phyloP scores from a whole-genome alignment of 176 grass and related monocot genomes.

The Carex parvula region DNA sequence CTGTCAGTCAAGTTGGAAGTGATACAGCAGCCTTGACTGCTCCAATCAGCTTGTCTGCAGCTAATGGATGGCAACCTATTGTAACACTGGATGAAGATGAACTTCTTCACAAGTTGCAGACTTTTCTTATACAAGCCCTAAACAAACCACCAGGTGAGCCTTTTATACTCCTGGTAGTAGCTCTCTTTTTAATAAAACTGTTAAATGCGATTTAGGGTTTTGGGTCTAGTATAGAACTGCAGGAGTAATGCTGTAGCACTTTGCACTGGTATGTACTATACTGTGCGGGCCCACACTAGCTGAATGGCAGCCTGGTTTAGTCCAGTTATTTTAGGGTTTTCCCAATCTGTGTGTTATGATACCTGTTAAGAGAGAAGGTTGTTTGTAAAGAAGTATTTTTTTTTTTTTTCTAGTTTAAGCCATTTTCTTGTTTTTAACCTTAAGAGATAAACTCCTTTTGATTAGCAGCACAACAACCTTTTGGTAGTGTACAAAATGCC shows the following conservation, averaged over 20 bases:
- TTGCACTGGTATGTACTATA: background rate
- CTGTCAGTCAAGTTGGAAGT: slow-evolving; percentile 82
- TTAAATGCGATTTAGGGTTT: background rate
- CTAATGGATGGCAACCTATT: slow-evolving; percentile 80
- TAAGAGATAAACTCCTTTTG: slow-evolving; percentile 18
- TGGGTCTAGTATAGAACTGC: background rate
- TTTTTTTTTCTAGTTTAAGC: background rate
- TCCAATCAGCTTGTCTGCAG: slow-evolving; percentile 58
- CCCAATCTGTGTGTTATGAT: background rate
- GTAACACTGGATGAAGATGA: slow-evolving; percentile 77
- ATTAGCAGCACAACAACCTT: slow-evolving; percentile 49
- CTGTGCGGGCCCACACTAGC: background rate
- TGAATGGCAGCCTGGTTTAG: background rate
- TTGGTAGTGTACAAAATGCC: slow-evolving; percentile 55
- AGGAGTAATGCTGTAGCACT: background rate
- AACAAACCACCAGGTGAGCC: slow-evolving; percentile 64
- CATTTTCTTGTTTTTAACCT: background rate
- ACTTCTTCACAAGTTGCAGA: slow-evolving; percentile 65
- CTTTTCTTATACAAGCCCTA: slow-evolving; percentile 51
- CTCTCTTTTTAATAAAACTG: background rate
- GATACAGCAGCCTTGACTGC: slow-evolving; percentile 44
- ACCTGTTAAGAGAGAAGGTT: too few relatives aligned
- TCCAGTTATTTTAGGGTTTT: background rate
- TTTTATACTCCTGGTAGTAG: background rate
- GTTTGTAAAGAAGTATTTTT: background rate